These are phyloP conservation scores for Triangularia setosa DNA, from an alignment of 2,329 filamentous ascomycete species.

Conservation along the genomic window DNA sequence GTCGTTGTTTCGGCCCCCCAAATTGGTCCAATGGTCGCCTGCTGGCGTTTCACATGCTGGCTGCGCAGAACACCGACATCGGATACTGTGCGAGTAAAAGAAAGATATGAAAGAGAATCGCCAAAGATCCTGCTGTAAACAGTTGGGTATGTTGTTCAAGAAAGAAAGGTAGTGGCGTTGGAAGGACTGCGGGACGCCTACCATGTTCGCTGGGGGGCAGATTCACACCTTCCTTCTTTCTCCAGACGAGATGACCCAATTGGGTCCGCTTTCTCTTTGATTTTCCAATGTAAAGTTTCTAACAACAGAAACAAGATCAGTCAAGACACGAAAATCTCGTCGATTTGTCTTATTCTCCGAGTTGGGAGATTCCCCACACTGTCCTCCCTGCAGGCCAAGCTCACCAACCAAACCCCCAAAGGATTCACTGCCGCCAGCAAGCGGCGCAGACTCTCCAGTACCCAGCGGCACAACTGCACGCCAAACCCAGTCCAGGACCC, in stretches of 20 bases:
- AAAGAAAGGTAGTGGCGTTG: background rate
- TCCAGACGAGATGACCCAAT: background rate
- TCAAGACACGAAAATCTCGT: background rate
- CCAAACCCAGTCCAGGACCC: background rate
- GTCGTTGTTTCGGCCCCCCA: conserved; percentile 10
- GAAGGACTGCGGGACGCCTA: background rate
- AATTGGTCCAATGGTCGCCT: conserved; percentile 6
- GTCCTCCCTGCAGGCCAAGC: background rate
- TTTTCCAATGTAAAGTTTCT: background rate
- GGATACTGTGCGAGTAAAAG: conserved; percentile 3
- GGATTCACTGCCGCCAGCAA: background rate
- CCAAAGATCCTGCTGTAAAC: background rate
- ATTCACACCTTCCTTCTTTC: background rate
- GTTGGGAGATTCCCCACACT: background rate
- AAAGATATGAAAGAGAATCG: background rate
- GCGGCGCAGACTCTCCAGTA: background rate
- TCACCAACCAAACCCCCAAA: background rate
- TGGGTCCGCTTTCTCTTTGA: background rate
- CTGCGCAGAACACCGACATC: background rate
- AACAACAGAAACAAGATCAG: background rate
- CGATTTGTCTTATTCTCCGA: background rate
- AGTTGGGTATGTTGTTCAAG: background rate
- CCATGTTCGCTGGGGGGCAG: background rate
- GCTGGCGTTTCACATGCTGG: conserved; percentile 10
- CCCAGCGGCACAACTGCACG: background rate